phyloP scores from a whole-genome alignment of 805 yeast genomes.

The Monosporozyma solicola region DNA sequence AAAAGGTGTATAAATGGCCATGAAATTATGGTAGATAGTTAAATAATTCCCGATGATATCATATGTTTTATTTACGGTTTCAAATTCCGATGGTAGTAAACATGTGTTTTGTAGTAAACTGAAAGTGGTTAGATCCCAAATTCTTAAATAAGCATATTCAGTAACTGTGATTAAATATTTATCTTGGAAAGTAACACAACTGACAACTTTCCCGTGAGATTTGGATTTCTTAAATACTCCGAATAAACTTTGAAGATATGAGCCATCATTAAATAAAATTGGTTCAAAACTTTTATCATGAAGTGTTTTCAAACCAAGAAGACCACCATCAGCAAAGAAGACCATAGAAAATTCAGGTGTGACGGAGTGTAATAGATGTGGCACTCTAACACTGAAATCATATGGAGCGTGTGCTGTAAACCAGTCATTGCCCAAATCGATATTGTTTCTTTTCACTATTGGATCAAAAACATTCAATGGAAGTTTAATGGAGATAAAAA shows the following conservation, averaged over 20 bases:
- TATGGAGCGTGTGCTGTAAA: conserved; percentile 61
- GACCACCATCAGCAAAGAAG: conserved; percentile 68
- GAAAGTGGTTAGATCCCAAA: conserved; percentile 23
- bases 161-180: conserved; percentile 21
- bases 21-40: conserved; percentile 25
- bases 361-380: conserved; percentile 44
- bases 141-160: conserved; percentile 19
- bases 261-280: conserved; percentile 46
- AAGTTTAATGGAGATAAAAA: conserved; percentile 14
- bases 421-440: conserved; percentile 38
- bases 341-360: conserved; percentile 41
- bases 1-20: conserved; percentile 36
- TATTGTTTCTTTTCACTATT: conserved; percentile 2
- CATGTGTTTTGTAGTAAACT: conserved; percentile 14
- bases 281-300: conserved; percentile 30
- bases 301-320: conserved; percentile 41
- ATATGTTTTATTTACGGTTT: conserved; percentile 10
- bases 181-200: conserved; percentile 15
- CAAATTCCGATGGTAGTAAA: conserved; percentile 12
- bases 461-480: conserved; percentile 19
- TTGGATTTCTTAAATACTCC: conserved; percentile 17
- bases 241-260: conserved; percentile 34
- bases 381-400: conserved; percentile 47
- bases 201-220: conserved; percentile 13
- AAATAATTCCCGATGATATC: conserved; percentile 30